Percentiles rank a stretch among this genome's conserved stretches.
Conservation (phyloP, 1,139 yeast genomes). For the Magnusiomyces magnusii region DNA sequence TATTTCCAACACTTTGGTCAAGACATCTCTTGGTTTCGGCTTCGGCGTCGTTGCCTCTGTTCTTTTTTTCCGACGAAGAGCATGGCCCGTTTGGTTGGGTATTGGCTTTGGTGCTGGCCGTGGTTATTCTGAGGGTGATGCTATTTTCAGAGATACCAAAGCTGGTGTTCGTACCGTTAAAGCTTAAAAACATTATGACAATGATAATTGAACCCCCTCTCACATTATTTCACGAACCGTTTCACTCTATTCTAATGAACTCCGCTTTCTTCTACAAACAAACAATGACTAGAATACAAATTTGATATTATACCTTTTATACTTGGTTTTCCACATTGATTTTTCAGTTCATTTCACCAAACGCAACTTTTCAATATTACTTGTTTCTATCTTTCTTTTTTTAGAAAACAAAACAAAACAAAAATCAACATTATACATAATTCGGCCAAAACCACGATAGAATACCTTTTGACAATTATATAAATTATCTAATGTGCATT, state of each 20-base stretch:
- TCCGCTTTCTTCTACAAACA: not conserved
- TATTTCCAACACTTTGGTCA: conserved; percentile 85
- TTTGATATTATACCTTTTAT: not conserved
- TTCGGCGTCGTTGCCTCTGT: conserved; percentile 96
- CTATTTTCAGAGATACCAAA: conserved; percentile 61
- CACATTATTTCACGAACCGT: not conserved
- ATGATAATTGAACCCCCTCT: not conserved
- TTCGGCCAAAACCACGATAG: too few species aligned
- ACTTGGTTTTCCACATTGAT: not conserved
- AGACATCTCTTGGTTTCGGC: conserved; percentile 96
- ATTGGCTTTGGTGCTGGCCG: conserved; percentile 95
- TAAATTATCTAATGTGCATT: too few species aligned
- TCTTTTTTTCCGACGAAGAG: conserved; percentile 80
- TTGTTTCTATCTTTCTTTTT: too few species aligned
- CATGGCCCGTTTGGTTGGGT: conserved; percentile 97
- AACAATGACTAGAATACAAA: not conserved
- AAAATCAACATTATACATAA: not conserved
- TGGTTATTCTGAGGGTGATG: conserved; percentile 97
- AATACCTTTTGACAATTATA: too few species aligned
- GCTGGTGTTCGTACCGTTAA: conserved; percentile 34
- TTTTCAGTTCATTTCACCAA: not conserved
- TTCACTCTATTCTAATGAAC: not conserved
- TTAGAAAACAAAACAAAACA: not conserved
- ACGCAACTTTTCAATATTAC: too few species aligned
- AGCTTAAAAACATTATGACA: conserved; percentile 21